Evolutionary conservation across 371 early-diverging fungal genomes (phyloP), one percentile per base, ranked within the genome.

Genomic region (Encephalitozoon intestinalis): DNA sequence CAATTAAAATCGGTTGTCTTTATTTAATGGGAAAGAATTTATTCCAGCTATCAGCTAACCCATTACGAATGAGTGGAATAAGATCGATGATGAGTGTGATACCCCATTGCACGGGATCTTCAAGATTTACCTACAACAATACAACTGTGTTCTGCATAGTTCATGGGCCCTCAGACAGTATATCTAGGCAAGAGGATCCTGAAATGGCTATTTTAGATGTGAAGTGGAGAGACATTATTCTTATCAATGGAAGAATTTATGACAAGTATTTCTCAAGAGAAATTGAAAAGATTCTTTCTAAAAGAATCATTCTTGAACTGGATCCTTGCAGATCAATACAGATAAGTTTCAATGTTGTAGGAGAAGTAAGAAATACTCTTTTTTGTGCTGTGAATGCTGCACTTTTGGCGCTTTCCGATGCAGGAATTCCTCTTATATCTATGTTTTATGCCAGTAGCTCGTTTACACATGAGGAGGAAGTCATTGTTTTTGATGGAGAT

Each of bases 331-430:
- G 58, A 49, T 49, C 53, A 37, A 28, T 77, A 25, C 37, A 54
- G 30, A 41, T 77, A 43, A 15, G 4, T 2, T 49, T 77, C 8
- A 50, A 44, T 37, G 44, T 70, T 26, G 44, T 26, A 21, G 63
- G 49, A 41, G 49, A 21, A n/a, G 7, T 4, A 28, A 64, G 43
- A 6, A 77, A 78, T 52, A 53, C 67, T 4, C 37, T 78, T 31
- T 67, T 34, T 39, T 78, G 78, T 72, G 72, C 73, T 40, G 46
- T 78, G 12, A 80, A 80, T 70, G 39, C 74, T 12, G 25, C 54
- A 1, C 39, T 80, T 25, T 18, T 77, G 6, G 77, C 73, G 3
- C 41, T 70, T 11, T 15, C 67, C 3, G 70, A 76, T 25, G 68
- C 40, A 28, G 81, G 81, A 7, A 67, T 80, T 37, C 81, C 81